Conservation (phyloP, 169 alveolate species). For the Plasmodium fragile region DNA sequence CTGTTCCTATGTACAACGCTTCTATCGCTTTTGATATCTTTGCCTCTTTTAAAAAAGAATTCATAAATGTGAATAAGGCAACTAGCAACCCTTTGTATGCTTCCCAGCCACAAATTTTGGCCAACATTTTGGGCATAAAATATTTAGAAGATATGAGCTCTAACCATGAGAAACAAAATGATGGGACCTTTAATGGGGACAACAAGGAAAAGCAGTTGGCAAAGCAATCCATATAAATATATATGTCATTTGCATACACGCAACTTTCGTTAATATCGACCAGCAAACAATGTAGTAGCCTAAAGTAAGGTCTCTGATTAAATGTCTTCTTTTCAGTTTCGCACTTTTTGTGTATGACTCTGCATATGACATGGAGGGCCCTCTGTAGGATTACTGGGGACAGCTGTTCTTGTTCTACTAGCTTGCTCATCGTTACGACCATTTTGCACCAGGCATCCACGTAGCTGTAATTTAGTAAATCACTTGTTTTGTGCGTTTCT, state of each 20-base stretch:
- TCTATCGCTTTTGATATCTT: slow-evolving; percentile 77
- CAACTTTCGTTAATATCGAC: slow-evolving; percentile 47
- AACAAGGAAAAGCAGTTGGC: slow-evolving; percentile 41
- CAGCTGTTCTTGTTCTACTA: slow-evolving; percentile 55
- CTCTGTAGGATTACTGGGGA: slow-evolving; percentile 74
- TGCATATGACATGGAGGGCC: slow-evolving; percentile 62
- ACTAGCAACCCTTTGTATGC: slow-evolving; percentile 85
- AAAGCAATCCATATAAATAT: slow-evolving; percentile 57
- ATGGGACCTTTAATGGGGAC: slow-evolving; percentile 70
- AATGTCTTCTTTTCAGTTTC: slow-evolving; percentile 28
- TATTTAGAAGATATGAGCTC: slow-evolving; percentile 65
- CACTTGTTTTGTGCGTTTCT: slow-evolving; percentile 29
- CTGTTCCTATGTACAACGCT: slow-evolving; percentile 77
- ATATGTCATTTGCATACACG: slow-evolving; percentile 21
- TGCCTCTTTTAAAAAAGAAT: slow-evolving; percentile 77
- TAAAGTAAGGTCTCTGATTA: slow-evolving; percentile 76
- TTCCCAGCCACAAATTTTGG: slow-evolving; percentile 87
- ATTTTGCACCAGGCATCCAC: slow-evolving; percentile 68
- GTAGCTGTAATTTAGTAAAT: slow-evolving; percentile 57
- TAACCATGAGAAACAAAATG: slow-evolving; percentile 75
- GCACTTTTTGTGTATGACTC: slow-evolving; percentile 60
- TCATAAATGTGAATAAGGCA: slow-evolving; percentile 81
- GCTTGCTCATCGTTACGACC: slow-evolving; percentile 51
- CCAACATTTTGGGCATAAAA: slow-evolving; percentile 91
- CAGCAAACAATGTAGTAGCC: slow-evolving; percentile 68